These are phyloP conservation scores for Lipomyces yarrowii DNA, from an alignment of 1,139 yeast species.

Conservation along the genomic window DNA sequence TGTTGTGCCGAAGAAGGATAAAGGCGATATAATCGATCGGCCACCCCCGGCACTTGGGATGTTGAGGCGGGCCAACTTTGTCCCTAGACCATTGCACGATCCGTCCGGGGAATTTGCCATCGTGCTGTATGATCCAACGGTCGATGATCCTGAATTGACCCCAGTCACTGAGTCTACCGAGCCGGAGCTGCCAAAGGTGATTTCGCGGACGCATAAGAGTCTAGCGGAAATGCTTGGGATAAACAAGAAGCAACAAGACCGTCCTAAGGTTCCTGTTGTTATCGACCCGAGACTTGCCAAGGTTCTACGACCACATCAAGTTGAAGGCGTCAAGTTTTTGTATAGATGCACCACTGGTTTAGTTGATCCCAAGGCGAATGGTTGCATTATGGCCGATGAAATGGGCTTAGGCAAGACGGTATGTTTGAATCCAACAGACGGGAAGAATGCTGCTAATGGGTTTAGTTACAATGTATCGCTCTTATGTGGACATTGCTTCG, in stretches of 20 bases:
- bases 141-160: constrained; percentile 56
- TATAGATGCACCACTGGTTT: constrained; percentile 91
- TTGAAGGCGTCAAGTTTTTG: constrained; percentile 90
- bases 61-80: constrained; percentile 63
- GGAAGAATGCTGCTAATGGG: too few relatives aligned
- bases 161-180: constrained; percentile 45
- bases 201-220: constrained; percentile 54
- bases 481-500: constrained; percentile 90
- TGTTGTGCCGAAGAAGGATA: constrained; percentile 45
- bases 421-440: too few relatives aligned
- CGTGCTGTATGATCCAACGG: constrained; percentile 92
- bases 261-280: constrained; percentile 91
- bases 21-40: constrained; percentile 34
- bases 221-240: constrained; percentile 84
- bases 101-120: constrained; percentile 93
- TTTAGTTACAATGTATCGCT: constrained; percentile 75
- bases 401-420: constrained; percentile 95
- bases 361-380: constrained; percentile 82
- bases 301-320: constrained; percentile 91
- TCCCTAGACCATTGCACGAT: constrained; percentile 90
- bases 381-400: constrained; percentile 99
- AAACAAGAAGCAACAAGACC: constrained; percentile 51
- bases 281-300: constrained; percentile 88
- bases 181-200: constrained; percentile 29
- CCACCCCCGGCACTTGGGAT: constrained; percentile 72